These are phyloP conservation scores for Chaetoceros tenuissimus DNA, from an alignment of 108 stramenopile genomes.

Conservation along the genomic window DNA sequence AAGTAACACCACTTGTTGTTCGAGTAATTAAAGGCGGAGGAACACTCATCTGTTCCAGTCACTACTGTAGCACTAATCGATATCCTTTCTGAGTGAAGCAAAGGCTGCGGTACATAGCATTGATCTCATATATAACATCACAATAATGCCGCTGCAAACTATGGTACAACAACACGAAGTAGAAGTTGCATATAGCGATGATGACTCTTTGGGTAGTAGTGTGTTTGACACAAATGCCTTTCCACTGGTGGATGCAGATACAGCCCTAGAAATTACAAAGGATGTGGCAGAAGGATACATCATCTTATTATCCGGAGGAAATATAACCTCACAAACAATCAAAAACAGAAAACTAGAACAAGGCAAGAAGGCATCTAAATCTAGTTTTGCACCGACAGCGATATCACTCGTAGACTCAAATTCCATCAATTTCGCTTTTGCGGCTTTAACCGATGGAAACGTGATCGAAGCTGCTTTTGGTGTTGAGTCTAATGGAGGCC, in stretches of 20 bases:
- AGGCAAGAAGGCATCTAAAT: neutral
- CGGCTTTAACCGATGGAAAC: conserved; percentile 49
- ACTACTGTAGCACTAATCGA: no score
- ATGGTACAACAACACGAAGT: neutral
- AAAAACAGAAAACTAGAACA: neutral
- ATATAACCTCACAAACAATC: neutral
- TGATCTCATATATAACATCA: no score
- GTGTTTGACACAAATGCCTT: neutral
- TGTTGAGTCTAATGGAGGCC: conserved; percentile 5
- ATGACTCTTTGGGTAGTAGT: neutral
- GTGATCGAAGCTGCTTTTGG: conserved; percentile 59
- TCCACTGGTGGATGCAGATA: conserved; percentile 5
- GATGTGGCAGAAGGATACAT: conserved; percentile 6
- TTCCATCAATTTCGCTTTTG: conserved; percentile 21
- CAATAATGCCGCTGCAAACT: neutral
- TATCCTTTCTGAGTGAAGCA: no score
- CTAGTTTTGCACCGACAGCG: neutral
- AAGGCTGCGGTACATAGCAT: no score
- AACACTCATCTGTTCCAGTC: no score
- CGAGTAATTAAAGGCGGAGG: no score
- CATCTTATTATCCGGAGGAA: conserved; percentile 9
- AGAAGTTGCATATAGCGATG: neutral
- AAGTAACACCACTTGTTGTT: no score
- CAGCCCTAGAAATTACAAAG: conserved; percentile 4
- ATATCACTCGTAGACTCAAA: neutral